phyloP scores from a whole-genome alignment of 257 asterid genomes.

The Solanum etuberosum region DNA sequence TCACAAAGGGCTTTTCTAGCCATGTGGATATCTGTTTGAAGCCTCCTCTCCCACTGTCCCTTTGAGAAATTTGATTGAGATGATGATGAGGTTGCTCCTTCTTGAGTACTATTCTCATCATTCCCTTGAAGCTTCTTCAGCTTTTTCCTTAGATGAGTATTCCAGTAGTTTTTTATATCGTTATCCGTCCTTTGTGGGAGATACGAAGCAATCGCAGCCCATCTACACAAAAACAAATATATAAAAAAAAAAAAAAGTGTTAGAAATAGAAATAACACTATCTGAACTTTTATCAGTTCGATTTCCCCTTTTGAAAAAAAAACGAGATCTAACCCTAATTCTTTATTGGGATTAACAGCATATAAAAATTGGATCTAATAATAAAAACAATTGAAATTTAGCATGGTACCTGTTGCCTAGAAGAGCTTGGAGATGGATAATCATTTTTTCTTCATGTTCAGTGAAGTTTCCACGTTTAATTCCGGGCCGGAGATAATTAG shows the following conservation, averaged over 20 bases:
- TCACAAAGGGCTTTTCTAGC: conserved; percentile 64
- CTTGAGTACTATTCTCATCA: conserved; percentile 13
- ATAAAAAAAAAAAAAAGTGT: neutral
- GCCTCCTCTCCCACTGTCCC: conserved; percentile 78
- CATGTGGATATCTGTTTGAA: conserved; percentile 63
- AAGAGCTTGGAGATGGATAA: conserved; percentile 73
- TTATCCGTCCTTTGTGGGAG: conserved; percentile 68
- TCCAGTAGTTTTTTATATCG: conserved; percentile 70
- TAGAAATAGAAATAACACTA: neutral
- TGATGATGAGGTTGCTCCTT: conserved; percentile 10
- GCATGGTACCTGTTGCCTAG: conserved; percentile 52
- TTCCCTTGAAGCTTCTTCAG: conserved; percentile 22
- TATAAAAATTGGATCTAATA: neutral
- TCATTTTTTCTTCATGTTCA: conserved; percentile 56
- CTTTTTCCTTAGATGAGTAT: conserved; percentile 63
- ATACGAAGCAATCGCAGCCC: conserved; percentile 86
- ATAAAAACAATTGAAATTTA: neutral
- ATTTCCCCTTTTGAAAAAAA: neutral
- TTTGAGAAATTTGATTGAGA: conserved; percentile 28
- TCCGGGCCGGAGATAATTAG: conserved; percentile 75
- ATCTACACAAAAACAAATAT: conserved; percentile 15
- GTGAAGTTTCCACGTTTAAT: conserved; percentile 59
- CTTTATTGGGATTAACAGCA: neutral
- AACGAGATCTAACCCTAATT: neutral
- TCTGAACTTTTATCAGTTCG: neutral